Conservation (phyloP, 768 basidiomycete species). For the Podaxis sp. region DNA sequence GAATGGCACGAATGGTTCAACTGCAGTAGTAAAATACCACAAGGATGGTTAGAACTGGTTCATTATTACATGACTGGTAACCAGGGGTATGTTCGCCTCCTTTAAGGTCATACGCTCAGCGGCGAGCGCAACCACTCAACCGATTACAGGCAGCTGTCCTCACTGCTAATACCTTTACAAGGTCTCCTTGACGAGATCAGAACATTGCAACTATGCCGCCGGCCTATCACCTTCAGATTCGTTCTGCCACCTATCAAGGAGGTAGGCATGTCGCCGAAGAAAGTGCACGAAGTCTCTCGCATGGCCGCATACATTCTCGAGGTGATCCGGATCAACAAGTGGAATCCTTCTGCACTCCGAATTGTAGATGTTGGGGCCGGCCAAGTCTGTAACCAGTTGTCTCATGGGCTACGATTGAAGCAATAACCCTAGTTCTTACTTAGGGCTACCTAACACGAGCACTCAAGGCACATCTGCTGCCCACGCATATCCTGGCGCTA, state of each 20-base stretch:
- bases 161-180: slow-evolving; percentile 14
- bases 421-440: background rate
- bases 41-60: slow-evolving; percentile 8
- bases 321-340: slow-evolving; percentile 30
- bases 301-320: slow-evolving; percentile 57
- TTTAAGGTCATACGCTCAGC: background rate
- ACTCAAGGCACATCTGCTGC: slow-evolving; percentile 32
- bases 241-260: slow-evolving; percentile 14
- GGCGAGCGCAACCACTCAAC: background rate
- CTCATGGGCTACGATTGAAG: background rate
- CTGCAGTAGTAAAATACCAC: background rate
- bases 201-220: slow-evolving; percentile 24
- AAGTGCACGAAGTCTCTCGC: slow-evolving; percentile 66
- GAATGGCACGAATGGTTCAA: background rate
- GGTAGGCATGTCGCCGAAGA: slow-evolving; percentile 73
- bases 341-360: slow-evolving; percentile 28
- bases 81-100: background rate
- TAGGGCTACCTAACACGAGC: slow-evolving; percentile 64
- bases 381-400: slow-evolving; percentile 41
- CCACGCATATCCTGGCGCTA: slow-evolving; percentile 58
- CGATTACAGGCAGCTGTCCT: background rate
- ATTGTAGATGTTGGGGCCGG: slow-evolving; percentile 77
- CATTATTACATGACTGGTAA: slow-evolving; percentile 9
- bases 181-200: slow-evolving; percentile 23
- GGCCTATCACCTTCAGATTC: slow-evolving; percentile 21